Base-by-base conservation (phyloP, 306 rosid genomes). In the Prunus campanulata region DNA sequence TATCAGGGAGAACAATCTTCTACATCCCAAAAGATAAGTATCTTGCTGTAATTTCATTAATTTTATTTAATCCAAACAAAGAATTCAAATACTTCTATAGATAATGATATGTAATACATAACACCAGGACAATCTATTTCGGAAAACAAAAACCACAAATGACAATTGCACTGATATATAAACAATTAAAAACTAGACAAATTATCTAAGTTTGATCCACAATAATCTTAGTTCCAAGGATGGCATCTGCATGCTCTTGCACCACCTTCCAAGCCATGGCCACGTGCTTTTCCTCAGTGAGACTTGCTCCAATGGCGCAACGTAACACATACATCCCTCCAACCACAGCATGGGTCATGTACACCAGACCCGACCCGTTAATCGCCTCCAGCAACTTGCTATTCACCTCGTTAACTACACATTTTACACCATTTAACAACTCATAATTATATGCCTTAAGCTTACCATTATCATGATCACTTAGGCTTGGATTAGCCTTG, bases 201-300 rank as follows among this genome's bases (percentile, higher is more conserved):
- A 32, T 32, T 5, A 32, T 32, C 39, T 32, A 32, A 32, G 1
- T 32, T 32, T 32, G 39, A 32, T 32, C 39, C 6, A 32, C 39
- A 32, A 5, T 4, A 30, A 4, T 30, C 35, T 30, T 30, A 4
- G 35, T 30, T 30, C 35, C 6, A 30, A 72, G 47, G n/a, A 77
- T 48, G 13, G 12, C 27, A 12, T 61, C 50, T 20, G 88, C 86
- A 22, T 82, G 79, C 16, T 84, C 79, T 15, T 89, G 87, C 30
- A 89, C 86, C 66, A 77, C 46, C 52, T 84, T 90, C 90, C 91
- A 90, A 0, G 87, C 80, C 81, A 11, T 60, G 12, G 64, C 39
- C 32, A 90, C 62, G 35, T 85, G 91, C 6, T 70, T 57, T 68
- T 90, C 91, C 76, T 90, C 77, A 0, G 91, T 86, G 61, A 87